Conservation (phyloP, 495 filamentous ascomycete genomes). For the Talaromyces adpressus region DNA sequence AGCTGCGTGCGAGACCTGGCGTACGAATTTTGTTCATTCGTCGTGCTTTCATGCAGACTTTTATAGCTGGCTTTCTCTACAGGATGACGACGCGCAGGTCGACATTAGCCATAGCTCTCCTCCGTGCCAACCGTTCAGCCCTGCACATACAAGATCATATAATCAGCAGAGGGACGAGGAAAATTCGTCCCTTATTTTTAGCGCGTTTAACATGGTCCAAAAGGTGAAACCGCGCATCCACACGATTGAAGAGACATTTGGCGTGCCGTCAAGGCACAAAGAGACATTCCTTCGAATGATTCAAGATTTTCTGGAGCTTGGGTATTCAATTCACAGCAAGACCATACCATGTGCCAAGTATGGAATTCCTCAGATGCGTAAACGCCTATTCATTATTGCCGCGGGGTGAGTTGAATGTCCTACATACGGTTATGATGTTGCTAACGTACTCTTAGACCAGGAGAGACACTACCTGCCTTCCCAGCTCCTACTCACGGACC, state of each 20-base stretch:
- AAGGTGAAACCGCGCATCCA: conserved; percentile 60
- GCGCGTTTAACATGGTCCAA: conserved; percentile 50
- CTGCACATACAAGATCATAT: conserved; percentile 55
- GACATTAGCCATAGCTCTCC: conserved; percentile 79
- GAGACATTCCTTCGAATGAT: conserved; percentile 54
- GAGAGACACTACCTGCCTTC: conserved; percentile 64
- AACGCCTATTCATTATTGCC: conserved; percentile 69
- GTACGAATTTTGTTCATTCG: conserved; percentile 54
- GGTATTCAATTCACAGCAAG: conserved; percentile 62
- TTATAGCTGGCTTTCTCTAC: conserved; percentile 22
- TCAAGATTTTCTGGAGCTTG: conserved; percentile 52
- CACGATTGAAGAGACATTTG: conserved; percentile 82
- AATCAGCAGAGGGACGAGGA: conserved; percentile 59
- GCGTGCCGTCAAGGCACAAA: conserved; percentile 44
- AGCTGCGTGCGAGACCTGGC: conserved; percentile 50
- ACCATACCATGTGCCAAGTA: conserved; percentile 48
- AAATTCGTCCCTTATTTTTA: conserved; percentile 67
- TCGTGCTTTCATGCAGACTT: conserved; percentile 19
- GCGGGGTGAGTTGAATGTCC: conserved; percentile 50
- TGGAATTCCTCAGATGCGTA: conserved; percentile 54
- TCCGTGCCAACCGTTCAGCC: conserved; percentile 78
- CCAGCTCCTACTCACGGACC: conserved; percentile 58
- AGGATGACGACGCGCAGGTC: conserved; percentile 29
- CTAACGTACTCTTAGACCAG: conserved; percentile 46
- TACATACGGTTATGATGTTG: background rate